Percentiles rank a stretch among this genome's conserved stretches.
Conservation (phyloP, 2,329 filamentous ascomycete species). For the Cladosporium sp. region DNA sequence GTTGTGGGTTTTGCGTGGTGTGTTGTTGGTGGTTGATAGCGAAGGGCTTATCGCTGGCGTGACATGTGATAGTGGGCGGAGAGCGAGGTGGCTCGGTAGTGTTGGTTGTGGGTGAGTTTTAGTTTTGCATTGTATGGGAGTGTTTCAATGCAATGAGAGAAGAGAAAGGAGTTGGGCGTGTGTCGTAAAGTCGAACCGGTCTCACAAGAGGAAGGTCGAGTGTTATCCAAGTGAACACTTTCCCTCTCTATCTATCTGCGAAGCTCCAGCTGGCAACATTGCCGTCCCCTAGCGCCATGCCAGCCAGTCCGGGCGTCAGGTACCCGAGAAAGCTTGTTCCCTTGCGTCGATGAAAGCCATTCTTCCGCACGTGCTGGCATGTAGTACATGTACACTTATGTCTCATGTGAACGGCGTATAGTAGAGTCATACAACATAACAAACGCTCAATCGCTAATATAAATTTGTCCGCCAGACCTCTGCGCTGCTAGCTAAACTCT, state of each 20-base stretch:
- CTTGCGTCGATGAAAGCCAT: conserved; percentile 9
- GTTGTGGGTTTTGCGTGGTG: background rate
- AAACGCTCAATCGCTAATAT: conserved; percentile 13
- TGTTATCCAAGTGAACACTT: background rate
- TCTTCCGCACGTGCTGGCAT: conserved; percentile 6
- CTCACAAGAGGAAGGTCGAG: background rate
- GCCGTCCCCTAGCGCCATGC: conserved; percentile 1
- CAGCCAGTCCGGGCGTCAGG: conserved; percentile 1
- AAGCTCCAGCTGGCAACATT: conserved; percentile 16
- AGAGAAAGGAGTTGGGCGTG: background rate
- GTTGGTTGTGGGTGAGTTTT: background rate
- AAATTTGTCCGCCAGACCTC: background rate
- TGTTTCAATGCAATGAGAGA: background rate
- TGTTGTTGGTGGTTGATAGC: background rate
- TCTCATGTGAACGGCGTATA: background rate
- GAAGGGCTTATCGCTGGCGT: background rate
- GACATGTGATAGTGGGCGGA: conserved; percentile 3
- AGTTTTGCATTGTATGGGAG: background rate
- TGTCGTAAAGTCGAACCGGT: background rate
- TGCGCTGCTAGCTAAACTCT: background rate
- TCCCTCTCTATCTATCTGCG: conserved; percentile 1
- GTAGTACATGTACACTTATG: background rate
- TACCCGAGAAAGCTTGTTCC: conserved; percentile 7
- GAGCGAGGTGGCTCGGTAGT: background rate
- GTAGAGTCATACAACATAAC: background rate